Conservation (phyloP, 192 early-diverging fungal species). For the Coemansia nantahalensis region DNA sequence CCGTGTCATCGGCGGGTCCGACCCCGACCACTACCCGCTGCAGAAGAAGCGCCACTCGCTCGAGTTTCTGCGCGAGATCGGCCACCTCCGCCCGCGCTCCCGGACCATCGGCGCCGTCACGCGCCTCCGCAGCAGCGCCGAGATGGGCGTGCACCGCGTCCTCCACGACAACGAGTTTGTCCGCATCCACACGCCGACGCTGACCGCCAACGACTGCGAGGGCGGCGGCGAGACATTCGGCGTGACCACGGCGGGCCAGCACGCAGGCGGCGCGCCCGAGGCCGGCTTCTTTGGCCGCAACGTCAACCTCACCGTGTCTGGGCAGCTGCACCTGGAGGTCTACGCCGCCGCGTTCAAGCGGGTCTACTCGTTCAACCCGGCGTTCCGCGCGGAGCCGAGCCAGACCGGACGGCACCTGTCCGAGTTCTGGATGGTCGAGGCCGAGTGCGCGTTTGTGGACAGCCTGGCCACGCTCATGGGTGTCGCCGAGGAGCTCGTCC, state of each 20-base stretch:
- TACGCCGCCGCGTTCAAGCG: constrained; percentile 66
- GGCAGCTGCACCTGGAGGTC: constrained; percentile 83
- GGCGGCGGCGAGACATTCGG: constrained; percentile 85
- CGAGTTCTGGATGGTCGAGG: constrained; percentile 96
- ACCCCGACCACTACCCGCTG: constrained; percentile 73
- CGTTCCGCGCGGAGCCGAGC: constrained; percentile 82
- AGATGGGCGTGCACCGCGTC: constrained; percentile 68
- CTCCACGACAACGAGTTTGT: constrained; percentile 72
- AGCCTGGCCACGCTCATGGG: constrained; percentile 61
- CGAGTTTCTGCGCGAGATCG: constrained; percentile 75
- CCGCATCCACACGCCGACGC: constrained; percentile 74
- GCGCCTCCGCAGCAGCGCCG: constrained; percentile 66
- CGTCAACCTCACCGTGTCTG: constrained; percentile 80
- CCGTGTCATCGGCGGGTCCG: constrained; percentile 21
- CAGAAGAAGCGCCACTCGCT: constrained; percentile 79
- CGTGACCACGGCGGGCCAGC: constrained; percentile 26
- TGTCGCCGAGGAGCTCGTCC: constrained; percentile 67
- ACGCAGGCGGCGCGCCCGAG: not conserved
- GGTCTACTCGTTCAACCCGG: constrained; percentile 79
- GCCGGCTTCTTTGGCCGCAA: constrained; percentile 66
- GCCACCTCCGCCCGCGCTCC: constrained; percentile 71
- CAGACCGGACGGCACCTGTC: constrained; percentile 80
- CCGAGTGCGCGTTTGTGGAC: constrained; percentile 75
- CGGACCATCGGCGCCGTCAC: constrained; percentile 72
- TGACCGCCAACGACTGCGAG: constrained; percentile 87